Conservation (phyloP, 2,329 filamentous ascomycete species). For the Chrysosporium keratinophilum region DNA sequence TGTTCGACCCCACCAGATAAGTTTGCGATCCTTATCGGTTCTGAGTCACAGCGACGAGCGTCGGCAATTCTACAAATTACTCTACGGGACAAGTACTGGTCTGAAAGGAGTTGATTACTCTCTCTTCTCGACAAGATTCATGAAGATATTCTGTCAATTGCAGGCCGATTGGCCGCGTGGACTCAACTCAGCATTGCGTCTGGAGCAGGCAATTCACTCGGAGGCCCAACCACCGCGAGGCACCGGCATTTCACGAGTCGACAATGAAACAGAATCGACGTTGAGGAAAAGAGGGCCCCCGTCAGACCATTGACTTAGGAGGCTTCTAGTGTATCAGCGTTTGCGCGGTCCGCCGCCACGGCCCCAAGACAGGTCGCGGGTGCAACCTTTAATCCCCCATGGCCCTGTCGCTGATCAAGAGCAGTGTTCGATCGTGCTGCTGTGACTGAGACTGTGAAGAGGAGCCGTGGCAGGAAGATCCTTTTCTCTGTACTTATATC, state of each 20-base stretch:
- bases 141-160: too few species aligned
- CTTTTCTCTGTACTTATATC: too few species aligned
- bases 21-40: neutral
- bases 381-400: too few species aligned
- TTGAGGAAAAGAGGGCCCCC: neutral
- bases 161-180: too few species aligned
- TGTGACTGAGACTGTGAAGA: too few species aligned
- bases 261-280: neutral
- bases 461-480: too few species aligned
- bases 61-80: neutral
- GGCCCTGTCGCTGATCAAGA: too few species aligned
- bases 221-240: neutral
- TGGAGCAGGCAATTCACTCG: neutral
- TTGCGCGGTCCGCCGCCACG: neutral
- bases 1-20: constrained; percentile 6
- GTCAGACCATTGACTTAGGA: constrained; percentile 3
- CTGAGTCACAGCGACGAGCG: neutral
- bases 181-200: too few species aligned
- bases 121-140: too few species aligned
- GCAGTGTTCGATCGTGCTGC: too few species aligned
- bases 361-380: neutral
- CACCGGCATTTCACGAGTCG: neutral
- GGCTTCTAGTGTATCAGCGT: constrained; percentile 9
- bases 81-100: neutral
- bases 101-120: too few species aligned